Evolutionary conservation across 768 basidiomycete genomes (phyloP).

Genomic region (Phaeolepiota aurea): DNA sequence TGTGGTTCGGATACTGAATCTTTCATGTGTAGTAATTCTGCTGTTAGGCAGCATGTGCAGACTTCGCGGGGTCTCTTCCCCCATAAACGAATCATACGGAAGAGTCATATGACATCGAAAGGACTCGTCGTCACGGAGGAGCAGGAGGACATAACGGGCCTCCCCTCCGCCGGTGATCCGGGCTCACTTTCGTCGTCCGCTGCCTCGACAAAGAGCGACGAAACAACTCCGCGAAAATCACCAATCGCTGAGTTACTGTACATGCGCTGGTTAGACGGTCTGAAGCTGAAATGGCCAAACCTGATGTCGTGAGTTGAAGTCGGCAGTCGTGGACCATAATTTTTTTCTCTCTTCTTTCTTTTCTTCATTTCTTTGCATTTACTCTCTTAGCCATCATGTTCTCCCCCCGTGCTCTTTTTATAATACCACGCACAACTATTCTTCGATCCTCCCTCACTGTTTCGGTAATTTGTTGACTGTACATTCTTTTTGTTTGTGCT

Average conservation of each 20-base stretch:
- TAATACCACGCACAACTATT: too few relatives aligned
- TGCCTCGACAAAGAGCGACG: conserved; percentile 19
- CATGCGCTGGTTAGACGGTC: conserved; percentile 91
- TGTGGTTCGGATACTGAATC: too few relatives aligned
- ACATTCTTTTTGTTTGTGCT: too few relatives aligned
- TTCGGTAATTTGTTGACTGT: too few relatives aligned
- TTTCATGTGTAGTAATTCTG: conserved; percentile 59
- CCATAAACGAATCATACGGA: conserved; percentile 68
- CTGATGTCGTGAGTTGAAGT: too few relatives aligned
- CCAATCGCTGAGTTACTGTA: conserved; percentile 96
- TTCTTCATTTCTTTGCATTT: too few relatives aligned
- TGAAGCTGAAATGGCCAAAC: conserved; percentile 86
- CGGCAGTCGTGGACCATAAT: too few relatives aligned
- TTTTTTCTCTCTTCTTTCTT: too few relatives aligned
- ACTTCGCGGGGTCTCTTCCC: conserved; percentile 77
- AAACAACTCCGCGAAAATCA: conserved; percentile 47
- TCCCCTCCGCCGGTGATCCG: conserved; percentile 31
- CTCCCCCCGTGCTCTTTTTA: too few relatives aligned
- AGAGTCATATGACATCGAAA: conserved; percentile 78
- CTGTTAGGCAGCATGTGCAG: conserved; percentile 78
- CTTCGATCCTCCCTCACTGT: too few relatives aligned
- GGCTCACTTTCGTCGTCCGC: conserved; percentile 13
- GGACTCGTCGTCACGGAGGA: conserved; percentile 81
- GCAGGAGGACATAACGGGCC: conserved; percentile 58
- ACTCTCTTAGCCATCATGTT: too few relatives aligned